A percentile compares a stretch with the other conserved stretches of the same genome.
These are phyloP conservation scores for Aspergillus carbonarius DNA, from an alignment of 2,329 filamentous ascomycete species.

Conservation along the genomic window DNA sequence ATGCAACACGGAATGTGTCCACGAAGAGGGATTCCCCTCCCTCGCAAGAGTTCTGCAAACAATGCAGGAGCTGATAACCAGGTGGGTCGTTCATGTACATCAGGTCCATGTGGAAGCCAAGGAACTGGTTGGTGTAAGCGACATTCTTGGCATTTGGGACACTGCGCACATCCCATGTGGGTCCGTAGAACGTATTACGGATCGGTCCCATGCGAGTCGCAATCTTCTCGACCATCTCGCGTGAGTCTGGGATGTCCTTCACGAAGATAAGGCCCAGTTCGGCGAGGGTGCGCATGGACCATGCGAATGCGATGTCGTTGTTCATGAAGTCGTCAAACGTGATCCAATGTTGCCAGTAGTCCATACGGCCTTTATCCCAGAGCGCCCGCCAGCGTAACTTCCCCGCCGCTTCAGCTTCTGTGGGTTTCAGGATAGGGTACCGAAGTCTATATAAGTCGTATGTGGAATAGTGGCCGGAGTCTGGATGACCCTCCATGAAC, in stretches of 20 bases:
- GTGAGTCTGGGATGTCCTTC: conserved; percentile 67
- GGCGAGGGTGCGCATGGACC: conserved; percentile 62
- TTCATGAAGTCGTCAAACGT: conserved; percentile 71
- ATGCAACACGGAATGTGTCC: conserved; percentile 66
- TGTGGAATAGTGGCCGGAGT: conserved; percentile 41
- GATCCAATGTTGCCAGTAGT: conserved; percentile 53
- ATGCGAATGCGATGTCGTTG: conserved; percentile 56
- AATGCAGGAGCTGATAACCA: conserved; percentile 84
- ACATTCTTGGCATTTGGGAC: conserved; percentile 85
- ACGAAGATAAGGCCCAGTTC: conserved; percentile 75
- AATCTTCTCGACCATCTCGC: conserved; percentile 65
- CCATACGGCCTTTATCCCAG: conserved; percentile 45
- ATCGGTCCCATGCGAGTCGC: conserved; percentile 72
- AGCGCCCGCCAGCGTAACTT: conserved; percentile 23
- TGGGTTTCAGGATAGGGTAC: neutral
- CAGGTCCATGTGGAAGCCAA: conserved; percentile 91
- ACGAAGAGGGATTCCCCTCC: conserved; percentile 87
- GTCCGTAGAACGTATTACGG: conserved; percentile 86
- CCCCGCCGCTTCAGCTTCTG: neutral
- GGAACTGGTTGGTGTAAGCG: conserved; percentile 77
- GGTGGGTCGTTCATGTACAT: conserved; percentile 81
- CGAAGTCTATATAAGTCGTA: conserved; percentile 23
- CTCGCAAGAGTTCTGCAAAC: conserved; percentile 72
- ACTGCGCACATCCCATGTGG: conserved; percentile 83
- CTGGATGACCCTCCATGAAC: conserved; percentile 41